These are phyloP conservation scores for Vigna unguiculata DNA, from an alignment of 306 rosid genomes.

Conservation along the genomic window DNA sequence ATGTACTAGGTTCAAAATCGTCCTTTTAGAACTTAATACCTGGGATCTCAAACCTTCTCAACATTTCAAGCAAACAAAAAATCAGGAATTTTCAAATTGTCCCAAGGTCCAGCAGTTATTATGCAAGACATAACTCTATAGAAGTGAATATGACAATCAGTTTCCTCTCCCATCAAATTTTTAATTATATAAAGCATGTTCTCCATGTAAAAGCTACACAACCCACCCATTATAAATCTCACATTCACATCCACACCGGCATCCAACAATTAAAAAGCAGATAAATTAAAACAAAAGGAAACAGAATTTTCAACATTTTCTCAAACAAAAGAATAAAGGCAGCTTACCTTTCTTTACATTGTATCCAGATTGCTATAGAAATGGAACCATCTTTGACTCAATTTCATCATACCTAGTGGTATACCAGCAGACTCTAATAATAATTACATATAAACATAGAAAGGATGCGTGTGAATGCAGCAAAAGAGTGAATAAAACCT, in stretches of 20 bases:
- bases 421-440: conserved; percentile 17
- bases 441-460: conserved; percentile 8
- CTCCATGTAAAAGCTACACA: conserved; percentile 9
- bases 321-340: conserved; percentile 3
- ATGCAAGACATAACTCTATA: conserved; percentile 31
- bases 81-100: conserved; percentile 22
- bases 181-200: conserved; percentile 1
- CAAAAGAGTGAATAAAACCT: conserved; percentile 56
- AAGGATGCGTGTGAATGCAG: too few species aligned
- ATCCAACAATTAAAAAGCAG: neutral
- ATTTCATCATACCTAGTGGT: conserved; percentile 88
- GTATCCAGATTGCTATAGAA: conserved; percentile 86
- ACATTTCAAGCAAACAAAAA: conserved; percentile 6
- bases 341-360: conserved; percentile 89
- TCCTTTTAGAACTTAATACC: conserved; percentile 20
- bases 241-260: conserved; percentile 37
- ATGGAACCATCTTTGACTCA: conserved; percentile 89
- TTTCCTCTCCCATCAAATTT: neutral
- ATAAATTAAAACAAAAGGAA: neutral
- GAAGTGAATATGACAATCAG: conserved; percentile 11
- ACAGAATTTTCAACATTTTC: conserved; percentile 23
- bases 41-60: conserved; percentile 12
- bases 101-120: conserved; percentile 31
- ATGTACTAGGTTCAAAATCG: conserved; percentile 16
- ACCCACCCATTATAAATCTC: conserved; percentile 14